These are phyloP conservation scores for Pseudogymnoascus destructans DNA, from an alignment of 2,329 filamentous ascomycete genomes.

Conservation along the genomic window DNA sequence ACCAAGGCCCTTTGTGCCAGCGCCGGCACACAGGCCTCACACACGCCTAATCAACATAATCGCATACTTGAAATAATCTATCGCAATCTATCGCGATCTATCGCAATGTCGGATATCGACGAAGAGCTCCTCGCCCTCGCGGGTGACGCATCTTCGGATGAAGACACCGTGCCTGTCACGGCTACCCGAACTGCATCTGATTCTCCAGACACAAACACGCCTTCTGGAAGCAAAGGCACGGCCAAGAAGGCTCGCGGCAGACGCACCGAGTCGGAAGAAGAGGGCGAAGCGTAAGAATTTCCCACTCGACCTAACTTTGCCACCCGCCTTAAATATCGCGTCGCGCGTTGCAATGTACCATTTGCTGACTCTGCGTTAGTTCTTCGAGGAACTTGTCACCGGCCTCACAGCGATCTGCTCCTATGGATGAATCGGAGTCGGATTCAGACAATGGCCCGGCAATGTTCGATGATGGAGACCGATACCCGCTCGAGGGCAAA, in stretches of 20 bases:
- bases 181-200: not conserved
- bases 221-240: conserved; percentile 27
- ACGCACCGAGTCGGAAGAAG: conserved; percentile 58
- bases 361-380: conserved; percentile 31
- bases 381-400: conserved; percentile 58
- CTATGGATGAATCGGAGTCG: conserved; percentile 86
- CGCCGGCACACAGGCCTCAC: not conserved
- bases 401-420: conserved; percentile 65
- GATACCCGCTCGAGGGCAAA: conserved; percentile 80
- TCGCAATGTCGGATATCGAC: conserved; percentile 73
- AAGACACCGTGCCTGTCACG: conserved; percentile 35
- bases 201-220: conserved; percentile 39
- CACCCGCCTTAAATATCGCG: conserved; percentile 10
- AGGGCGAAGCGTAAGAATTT: conserved; percentile 65
- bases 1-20: not conserved
- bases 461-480: conserved; percentile 42
- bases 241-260: conserved; percentile 38
- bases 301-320: conserved; percentile 12
- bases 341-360: conserved; percentile 10
- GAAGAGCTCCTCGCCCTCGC: conserved; percentile 89
- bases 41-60: not conserved
- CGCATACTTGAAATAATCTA: not conserved
- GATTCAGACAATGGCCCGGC: conserved; percentile 47
- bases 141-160: conserved; percentile 53
- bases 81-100: conserved; percentile 2